phyloP scores from a whole-genome alignment of 768 basidiomycete genomes.

The Mycena indigotica region DNA sequence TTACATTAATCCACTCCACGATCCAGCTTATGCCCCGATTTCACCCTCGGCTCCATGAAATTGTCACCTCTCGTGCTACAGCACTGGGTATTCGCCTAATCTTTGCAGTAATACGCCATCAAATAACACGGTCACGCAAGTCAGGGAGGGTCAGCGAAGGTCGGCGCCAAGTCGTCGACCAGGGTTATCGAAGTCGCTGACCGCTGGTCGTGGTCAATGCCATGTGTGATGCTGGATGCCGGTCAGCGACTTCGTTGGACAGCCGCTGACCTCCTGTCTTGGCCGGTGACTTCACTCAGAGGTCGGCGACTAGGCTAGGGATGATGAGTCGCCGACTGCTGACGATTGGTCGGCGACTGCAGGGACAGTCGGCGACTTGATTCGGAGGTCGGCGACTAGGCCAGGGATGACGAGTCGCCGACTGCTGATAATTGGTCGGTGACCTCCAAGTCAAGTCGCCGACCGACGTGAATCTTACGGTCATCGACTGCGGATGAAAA shows the following conservation, averaged over 20 bases:
- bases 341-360: neutral
- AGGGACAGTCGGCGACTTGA: neutral
- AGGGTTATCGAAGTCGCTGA: neutral
- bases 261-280: neutral
- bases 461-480: no score
- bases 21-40: conserved; percentile 45
- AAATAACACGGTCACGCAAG: no score
- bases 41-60: conserved; percentile 36
- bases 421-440: neutral
- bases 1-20: conserved; percentile 52
- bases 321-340: neutral
- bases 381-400: neutral
- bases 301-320: neutral
- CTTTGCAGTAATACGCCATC: no score
- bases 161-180: neutral
- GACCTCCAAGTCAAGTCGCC: neutral
- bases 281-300: neutral
- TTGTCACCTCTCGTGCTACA: conserved; percentile 29
- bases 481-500: no score
- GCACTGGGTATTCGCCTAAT: conserved; percentile 40
- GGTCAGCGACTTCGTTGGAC: neutral
- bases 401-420: neutral
- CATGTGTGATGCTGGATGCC: neutral
- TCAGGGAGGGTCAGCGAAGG: conserved; percentile 37
- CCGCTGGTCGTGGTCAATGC: neutral